phyloP scores from a whole-genome alignment of 2,329 filamentous ascomycete species.

The Venturia effusa region DNA sequence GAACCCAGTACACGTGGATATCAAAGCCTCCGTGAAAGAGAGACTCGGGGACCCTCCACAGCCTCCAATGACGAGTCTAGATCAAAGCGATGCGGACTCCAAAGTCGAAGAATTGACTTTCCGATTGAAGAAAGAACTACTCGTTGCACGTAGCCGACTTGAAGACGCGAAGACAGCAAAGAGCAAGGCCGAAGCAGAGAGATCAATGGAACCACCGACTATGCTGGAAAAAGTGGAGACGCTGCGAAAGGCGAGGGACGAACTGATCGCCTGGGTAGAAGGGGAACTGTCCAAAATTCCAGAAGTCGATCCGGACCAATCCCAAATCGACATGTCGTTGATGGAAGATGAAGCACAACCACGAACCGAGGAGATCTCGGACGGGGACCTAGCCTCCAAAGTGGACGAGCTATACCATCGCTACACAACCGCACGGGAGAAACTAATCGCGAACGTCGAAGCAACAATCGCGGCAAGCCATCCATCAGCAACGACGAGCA shows the following conservation, averaged over 20 bases:
- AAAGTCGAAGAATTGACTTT: slow-evolving; percentile 21
- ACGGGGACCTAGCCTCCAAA: slow-evolving; percentile 15
- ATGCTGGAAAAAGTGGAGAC: slow-evolving; percentile 21
- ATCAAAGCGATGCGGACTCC: slow-evolving; percentile 14
- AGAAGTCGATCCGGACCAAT: slow-evolving; percentile 24
- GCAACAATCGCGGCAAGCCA: background rate
- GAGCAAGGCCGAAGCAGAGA: slow-evolving; percentile 14
- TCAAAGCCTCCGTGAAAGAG: slow-evolving; percentile 19
- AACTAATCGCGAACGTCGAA: slow-evolving; percentile 1
- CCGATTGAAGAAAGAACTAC: slow-evolving; percentile 28
- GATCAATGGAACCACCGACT: background rate
- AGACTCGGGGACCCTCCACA: slow-evolving; percentile 26
- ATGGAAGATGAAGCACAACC: slow-evolving; percentile 1
- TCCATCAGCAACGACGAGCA: background rate
- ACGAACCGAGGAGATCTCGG: slow-evolving; percentile 15
- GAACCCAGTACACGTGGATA: slow-evolving; percentile 19
- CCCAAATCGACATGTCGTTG: slow-evolving; percentile 13
- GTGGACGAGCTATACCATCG: slow-evolving; percentile 22
- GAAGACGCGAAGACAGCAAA: slow-evolving; percentile 21
- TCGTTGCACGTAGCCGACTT: slow-evolving; percentile 24
- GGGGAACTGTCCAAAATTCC: slow-evolving; percentile 33
- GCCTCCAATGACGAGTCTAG: slow-evolving; percentile 21
- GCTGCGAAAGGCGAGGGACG: slow-evolving; percentile 35
- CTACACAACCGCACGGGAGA: slow-evolving; percentile 19
- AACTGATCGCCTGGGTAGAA: slow-evolving; percentile 41